These are phyloP conservation scores for Diaporthe longicolla DNA, from an alignment of 2,329 filamentous ascomycete genomes.

Conservation along the genomic window DNA sequence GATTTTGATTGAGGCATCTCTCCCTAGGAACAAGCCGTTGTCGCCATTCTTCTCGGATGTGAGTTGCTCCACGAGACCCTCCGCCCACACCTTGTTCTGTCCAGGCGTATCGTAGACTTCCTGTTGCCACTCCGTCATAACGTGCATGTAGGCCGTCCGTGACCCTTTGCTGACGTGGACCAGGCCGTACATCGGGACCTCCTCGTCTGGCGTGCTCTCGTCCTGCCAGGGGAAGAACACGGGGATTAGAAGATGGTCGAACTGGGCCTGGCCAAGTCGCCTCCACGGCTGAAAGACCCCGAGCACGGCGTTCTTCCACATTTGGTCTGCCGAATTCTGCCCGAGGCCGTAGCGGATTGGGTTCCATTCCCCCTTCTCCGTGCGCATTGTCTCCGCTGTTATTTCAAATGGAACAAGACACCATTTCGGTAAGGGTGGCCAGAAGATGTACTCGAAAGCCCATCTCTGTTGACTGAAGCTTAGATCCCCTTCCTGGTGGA, in stretches of 20 bases:
- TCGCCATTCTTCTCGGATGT: constrained; percentile 11
- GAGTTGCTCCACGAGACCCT: not conserved
- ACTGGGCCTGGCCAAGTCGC: not conserved
- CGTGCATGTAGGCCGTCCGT: constrained; percentile 21
- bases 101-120: not conserved
- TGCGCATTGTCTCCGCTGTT: not conserved
- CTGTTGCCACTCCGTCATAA: constrained; percentile 32
- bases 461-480: constrained; percentile 13
- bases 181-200: constrained; percentile 11
- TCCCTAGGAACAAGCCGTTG: not conserved
- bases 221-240: constrained; percentile 24
- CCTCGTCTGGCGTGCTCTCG: constrained; percentile 10
- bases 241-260: constrained; percentile 25
- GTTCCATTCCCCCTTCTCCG: not conserved
- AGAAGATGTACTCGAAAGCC: constrained; percentile 19
- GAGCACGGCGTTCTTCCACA: constrained; percentile 18
- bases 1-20: not conserved
- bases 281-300: constrained; percentile 13
- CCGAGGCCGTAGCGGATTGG: constrained; percentile 19
- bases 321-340: not conserved
- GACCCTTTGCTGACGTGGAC: not conserved
- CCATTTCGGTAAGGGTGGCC: constrained; percentile 13
- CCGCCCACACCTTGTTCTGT: constrained; percentile 11
- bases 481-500: not conserved
- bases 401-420: constrained; percentile 19